Conservation (phyloP, 2,329 filamentous ascomycete species). For the Sporothrix phasma region DNA sequence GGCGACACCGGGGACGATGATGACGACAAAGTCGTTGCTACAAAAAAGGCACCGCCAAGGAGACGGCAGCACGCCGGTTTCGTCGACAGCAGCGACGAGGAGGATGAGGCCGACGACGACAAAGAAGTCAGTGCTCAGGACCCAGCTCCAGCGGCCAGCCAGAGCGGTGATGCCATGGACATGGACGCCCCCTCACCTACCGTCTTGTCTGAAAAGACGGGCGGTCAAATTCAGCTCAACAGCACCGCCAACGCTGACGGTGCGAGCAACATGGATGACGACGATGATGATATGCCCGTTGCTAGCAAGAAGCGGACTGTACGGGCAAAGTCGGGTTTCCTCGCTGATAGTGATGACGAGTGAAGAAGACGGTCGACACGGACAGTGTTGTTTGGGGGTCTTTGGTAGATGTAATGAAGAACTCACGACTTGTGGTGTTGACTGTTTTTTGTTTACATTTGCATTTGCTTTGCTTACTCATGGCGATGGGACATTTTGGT, state of each 20-base stretch:
- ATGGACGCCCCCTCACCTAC: conserved; percentile 26
- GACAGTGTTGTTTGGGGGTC: no score
- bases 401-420: background rate
- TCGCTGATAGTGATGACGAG: conserved; percentile 52
- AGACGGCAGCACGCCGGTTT: conserved; percentile 21
- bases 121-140: no score
- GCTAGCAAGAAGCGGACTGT: conserved; percentile 28
- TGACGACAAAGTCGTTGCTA: background rate
- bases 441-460: background rate
- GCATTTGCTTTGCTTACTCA: background rate
- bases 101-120: conserved; percentile 18
- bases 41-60: background rate
- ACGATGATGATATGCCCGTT: conserved; percentile 33
- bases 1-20: background rate
- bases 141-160: background rate
- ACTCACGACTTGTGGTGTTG: background rate
- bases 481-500: background rate
- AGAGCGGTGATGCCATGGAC: conserved; percentile 24
- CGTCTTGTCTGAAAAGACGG: conserved; percentile 11
- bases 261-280: conserved; percentile 21
- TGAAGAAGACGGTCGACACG: conserved; percentile 23
- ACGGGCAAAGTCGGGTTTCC: conserved; percentile 42
- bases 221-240: conserved; percentile 9
- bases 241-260: conserved; percentile 1
- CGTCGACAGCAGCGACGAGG: conserved; percentile 23